Evolutionary conservation across 768 basidiomycete genomes (phyloP).

Genomic region (Clitopilus passeckerianus): DNA sequence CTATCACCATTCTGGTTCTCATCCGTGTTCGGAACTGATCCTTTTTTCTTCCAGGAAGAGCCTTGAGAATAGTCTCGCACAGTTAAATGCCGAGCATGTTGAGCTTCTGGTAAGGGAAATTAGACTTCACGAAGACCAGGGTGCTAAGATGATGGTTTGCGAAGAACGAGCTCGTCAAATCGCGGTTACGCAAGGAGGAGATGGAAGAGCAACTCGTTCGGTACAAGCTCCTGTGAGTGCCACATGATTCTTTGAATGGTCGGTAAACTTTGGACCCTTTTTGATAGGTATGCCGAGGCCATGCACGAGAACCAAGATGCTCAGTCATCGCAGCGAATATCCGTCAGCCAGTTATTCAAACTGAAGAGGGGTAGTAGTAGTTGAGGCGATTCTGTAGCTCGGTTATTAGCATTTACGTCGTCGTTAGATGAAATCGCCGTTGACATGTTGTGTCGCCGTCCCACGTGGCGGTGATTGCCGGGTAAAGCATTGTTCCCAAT

Average conservation of each 20-base stretch:
- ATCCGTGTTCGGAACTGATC: not conserved
- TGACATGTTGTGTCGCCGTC: constrained; percentile 8
- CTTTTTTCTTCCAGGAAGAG: constrained; percentile 50
- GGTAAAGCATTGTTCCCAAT: constrained; percentile 6
- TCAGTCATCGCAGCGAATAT: constrained; percentile 59
- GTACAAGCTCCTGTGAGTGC: constrained; percentile 82
- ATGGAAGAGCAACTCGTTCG: constrained; percentile 91
- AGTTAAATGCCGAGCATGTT: constrained; percentile 81
- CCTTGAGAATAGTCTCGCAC: constrained; percentile 73
- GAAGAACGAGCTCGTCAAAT: constrained; percentile 90
- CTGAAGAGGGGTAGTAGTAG: constrained; percentile 33
- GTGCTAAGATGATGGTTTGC: not conserved
- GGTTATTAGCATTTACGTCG: not conserved
- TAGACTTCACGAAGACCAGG: not conserved
- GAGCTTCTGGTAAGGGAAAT: constrained; percentile 51
- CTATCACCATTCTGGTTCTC: not conserved
- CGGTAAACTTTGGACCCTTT: not conserved
- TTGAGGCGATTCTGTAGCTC: constrained; percentile 2
- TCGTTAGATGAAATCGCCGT: not conserved
- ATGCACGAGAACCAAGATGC: constrained; percentile 77
- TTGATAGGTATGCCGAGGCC: constrained; percentile 57
- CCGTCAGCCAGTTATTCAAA: constrained; percentile 40
- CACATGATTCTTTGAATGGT: constrained; percentile 3
- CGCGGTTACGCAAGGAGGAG: constrained; percentile 86
- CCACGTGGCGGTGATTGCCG: constrained; percentile 10